phyloP scores from a whole-genome alignment of 2,329 filamentous ascomycete genomes.

The Aspergillus hiratsukae region DNA sequence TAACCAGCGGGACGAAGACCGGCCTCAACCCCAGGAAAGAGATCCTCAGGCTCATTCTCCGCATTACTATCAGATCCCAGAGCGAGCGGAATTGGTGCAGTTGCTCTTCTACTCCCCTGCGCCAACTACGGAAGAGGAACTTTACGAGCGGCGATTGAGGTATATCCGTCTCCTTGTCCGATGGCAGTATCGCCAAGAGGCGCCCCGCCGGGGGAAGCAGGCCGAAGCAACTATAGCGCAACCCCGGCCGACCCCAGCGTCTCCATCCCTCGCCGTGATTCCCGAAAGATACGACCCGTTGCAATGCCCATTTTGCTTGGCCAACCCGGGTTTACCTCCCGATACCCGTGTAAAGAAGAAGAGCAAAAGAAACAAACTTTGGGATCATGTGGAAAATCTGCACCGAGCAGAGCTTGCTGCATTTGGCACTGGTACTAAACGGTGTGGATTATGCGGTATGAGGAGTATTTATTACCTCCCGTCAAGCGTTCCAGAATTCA shows the following conservation, averaged over 20 bases:
- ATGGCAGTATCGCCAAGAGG: slow-evolving; percentile 10
- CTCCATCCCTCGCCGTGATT: not conserved
- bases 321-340: slow-evolving; percentile 4
- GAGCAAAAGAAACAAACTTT: slow-evolving; percentile 14
- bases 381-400: slow-evolving; percentile 15
- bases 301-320: slow-evolving; percentile 14
- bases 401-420: slow-evolving; percentile 11
- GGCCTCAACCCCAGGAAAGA: not conserved
- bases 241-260: not conserved
- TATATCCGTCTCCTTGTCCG: slow-evolving; percentile 9
- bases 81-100: slow-evolving; percentile 8
- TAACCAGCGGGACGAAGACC: slow-evolving; percentile 12
- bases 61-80: slow-evolving; percentile 8
- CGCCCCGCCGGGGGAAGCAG: slow-evolving; percentile 5
- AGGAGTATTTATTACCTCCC: slow-evolving; percentile 4
- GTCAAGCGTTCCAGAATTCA: slow-evolving; percentile 3
- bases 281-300: slow-evolving; percentile 6
- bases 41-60: not conserved
- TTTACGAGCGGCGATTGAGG: not conserved
- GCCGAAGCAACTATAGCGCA: not conserved
- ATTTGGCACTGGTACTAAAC: slow-evolving; percentile 4
- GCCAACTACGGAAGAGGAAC: slow-evolving; percentile 5
- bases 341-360: slow-evolving; percentile 8
- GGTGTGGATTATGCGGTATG: slow-evolving; percentile 6
- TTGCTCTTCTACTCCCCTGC: slow-evolving; percentile 8